A percentile compares a stretch with the other conserved stretches of the same genome.
Conservation (phyloP, 2,329 filamentous ascomycete genomes). For the Xylogone sp. region DNA sequence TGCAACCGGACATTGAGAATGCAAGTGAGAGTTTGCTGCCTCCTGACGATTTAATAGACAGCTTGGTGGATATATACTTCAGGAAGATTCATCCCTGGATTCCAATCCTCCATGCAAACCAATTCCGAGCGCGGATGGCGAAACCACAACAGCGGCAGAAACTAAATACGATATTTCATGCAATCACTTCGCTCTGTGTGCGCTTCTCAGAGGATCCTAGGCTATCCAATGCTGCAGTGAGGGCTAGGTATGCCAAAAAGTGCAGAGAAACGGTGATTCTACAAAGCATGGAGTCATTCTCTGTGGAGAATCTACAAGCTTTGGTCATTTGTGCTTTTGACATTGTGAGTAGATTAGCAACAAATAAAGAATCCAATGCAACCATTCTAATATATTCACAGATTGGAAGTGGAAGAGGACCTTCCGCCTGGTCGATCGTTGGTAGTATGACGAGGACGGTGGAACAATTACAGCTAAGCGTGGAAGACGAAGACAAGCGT, state of each 20-base stretch:
- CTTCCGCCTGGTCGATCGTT: constrained; percentile 31
- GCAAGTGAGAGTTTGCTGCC: constrained; percentile 6
- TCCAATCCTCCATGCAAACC: constrained; percentile 27
- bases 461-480: constrained; percentile 28
- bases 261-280: constrained; percentile 24
- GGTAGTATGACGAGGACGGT: constrained; percentile 32
- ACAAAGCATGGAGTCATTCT: constrained; percentile 29
- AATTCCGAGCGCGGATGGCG: constrained; percentile 25
- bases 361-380: neutral
- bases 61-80: constrained; percentile 28
- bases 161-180: constrained; percentile 21
- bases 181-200: constrained; percentile 21
- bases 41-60: constrained; percentile 19
- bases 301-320: constrained; percentile 31
- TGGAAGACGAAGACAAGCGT: constrained; percentile 25
- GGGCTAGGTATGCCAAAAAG: constrained; percentile 14
- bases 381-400: constrained; percentile 1
- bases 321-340: constrained; percentile 32
- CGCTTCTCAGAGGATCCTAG: constrained; percentile 14
- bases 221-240: constrained; percentile 10
- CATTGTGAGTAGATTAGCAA: constrained; percentile 15
- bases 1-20: neutral
- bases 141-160: constrained; percentile 12
- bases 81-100: constrained; percentile 30
- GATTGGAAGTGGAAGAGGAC: constrained; percentile 30